phyloP scores from a whole-genome alignment of 345 rosid genomes.

The Brassica incana region DNA sequence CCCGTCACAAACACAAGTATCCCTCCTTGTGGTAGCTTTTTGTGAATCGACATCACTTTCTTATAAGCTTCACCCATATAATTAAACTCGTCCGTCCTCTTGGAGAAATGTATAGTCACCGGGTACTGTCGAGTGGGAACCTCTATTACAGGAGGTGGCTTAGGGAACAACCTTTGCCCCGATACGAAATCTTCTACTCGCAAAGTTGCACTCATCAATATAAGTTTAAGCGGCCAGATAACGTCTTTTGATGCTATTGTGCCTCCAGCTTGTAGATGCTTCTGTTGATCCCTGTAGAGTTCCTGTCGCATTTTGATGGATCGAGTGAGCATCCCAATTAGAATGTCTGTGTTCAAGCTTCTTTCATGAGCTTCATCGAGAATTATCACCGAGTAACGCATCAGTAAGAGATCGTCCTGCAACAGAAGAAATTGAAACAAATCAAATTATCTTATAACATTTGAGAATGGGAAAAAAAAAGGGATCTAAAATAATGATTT shows the following conservation, averaged over 20 bases:
- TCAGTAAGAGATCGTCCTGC: not conserved
- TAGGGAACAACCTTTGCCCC: constrained; percentile 61
- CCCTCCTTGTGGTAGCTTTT: not conserved
- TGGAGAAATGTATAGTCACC: constrained; percentile 71
- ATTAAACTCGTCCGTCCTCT: not conserved
- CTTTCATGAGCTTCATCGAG: constrained; percentile 2
- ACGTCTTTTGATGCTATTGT: not conserved
- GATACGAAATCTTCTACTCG: constrained; percentile 76
- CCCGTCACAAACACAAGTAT: not conserved
- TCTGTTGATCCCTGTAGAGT: not conserved
- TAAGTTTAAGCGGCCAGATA: not conserved
- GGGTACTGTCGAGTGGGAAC: constrained; percentile 85
- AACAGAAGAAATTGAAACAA: not conserved
- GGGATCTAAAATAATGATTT: constrained; percentile 12
- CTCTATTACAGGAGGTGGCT: constrained; percentile 67
- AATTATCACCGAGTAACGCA: not conserved
- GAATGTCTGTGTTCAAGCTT: not conserved
- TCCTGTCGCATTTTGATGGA: not conserved
- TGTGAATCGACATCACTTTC: not conserved
- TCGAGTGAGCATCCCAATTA: not conserved
- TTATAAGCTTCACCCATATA: not conserved
- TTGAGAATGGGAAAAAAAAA: not conserved
- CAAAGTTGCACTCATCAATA: constrained; percentile 90
- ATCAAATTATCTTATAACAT: not conserved
- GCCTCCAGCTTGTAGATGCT: not conserved